Base-by-base conservation (phyloP, 345 rosid species). In the Lepidium africanum region DNA sequence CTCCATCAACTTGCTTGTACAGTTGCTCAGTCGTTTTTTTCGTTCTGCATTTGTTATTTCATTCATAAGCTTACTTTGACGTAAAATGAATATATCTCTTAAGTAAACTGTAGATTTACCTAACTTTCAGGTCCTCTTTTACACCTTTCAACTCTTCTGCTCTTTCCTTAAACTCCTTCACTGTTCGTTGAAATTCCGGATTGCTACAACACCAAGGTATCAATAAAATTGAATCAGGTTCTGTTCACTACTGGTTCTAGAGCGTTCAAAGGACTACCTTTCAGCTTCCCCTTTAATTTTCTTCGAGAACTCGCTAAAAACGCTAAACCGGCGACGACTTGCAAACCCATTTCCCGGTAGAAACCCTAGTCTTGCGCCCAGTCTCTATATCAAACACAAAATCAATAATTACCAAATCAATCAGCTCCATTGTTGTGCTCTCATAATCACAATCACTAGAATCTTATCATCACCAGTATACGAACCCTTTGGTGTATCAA, bases 1-100 rank as follows among this genome's bases (percentile, higher is more conserved):
- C 88, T 30, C 87, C 90, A 73, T 91, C 97, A 19, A 82, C 99
- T 48, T 82, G 95, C 75, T 83, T 88, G 82, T 87, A 88, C 17
- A 94, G 83, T 88, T 89, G 80, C 88, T 87, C 91, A 50, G 95
- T 79, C 38, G 85, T 91, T 87, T 91, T 85, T 84, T 91, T 94
- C 4, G 96, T 87, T 87, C 97, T 91, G 90, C 87, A 86, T 80
- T 81, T 67, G 73, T 80, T 84, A 88, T 75, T 82, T 78, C 81
- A 87, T 76, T 21, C 45, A 43, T 83, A 87, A 90, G 81, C 73
- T 81, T 78, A 77, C 80, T 77, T 84, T 81, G 82, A 81, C 83
- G 82, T 76, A 84, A 83, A 76, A 81, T 53, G 81, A 72, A 81
- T 81, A 16, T 38, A 15, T 80, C 62, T 77, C 79, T 77, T 67